Conservation (phyloP, 2,329 filamentous ascomycete species). For the Penicillium sp. region DNA sequence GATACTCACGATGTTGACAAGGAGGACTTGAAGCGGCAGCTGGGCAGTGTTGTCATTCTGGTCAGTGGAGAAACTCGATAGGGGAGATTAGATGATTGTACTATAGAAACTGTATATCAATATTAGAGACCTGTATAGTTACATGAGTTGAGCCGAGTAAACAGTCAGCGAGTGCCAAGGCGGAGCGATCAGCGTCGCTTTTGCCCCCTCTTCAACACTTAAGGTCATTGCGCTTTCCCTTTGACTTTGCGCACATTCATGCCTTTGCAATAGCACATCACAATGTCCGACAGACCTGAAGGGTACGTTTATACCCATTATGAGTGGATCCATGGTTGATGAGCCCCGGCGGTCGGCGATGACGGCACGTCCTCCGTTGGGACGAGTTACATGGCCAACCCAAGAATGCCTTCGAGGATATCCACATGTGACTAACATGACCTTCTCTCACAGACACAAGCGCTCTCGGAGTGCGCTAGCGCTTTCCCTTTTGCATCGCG, state of each 20-base stretch:
- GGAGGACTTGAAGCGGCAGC: constrained; percentile 79
- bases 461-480: constrained; percentile 52
- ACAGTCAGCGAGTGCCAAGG: constrained; percentile 10
- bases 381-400: background rate
- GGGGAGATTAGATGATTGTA: constrained; percentile 1
- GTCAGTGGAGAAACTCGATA: constrained; percentile 56
- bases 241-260: background rate
- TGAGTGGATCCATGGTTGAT: constrained; percentile 12
- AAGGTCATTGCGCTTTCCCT: background rate
- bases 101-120: constrained; percentile 1
- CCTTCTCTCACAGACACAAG: constrained; percentile 42
- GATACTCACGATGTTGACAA: constrained; percentile 96
- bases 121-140: background rate
- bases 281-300: constrained; percentile 24
- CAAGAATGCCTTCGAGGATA: background rate
- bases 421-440: constrained; percentile 27
- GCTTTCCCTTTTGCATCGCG: constrained; percentile 51
- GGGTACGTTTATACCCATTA: constrained; percentile 19
- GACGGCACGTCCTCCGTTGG: constrained; percentile 1
- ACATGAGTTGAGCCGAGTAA: background rate
- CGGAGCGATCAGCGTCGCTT: constrained; percentile 9
- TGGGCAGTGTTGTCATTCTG: constrained; percentile 79
- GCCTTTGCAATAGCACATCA: constrained; percentile 2
- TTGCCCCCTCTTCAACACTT: constrained; percentile 1
- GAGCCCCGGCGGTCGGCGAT: constrained; percentile 1